phyloP scores from a whole-genome alignment of 2,329 filamentous ascomycete species.

The Fusarium veterinarium region DNA sequence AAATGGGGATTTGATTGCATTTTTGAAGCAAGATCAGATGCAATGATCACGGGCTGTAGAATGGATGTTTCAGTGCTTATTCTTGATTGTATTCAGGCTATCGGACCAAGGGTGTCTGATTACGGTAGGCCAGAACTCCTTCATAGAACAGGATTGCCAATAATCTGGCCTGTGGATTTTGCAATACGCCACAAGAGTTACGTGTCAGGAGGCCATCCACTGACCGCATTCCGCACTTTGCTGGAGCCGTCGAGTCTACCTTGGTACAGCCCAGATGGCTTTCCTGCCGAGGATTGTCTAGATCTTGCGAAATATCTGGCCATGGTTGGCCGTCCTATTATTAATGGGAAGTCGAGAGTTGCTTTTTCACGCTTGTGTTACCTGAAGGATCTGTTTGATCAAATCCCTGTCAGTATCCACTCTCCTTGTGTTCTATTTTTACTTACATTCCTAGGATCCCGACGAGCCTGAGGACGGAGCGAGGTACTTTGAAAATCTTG shows the following conservation, averaged over 20 bases:
- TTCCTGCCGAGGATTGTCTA: neutral
- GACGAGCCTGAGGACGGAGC: neutral
- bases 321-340: too few relatives aligned
- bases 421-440: too few relatives aligned
- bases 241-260: neutral
- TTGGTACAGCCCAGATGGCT: neutral
- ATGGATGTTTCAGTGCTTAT: neutral
- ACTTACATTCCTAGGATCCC: neutral
- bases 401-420: too few relatives aligned
- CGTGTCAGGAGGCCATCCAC: constrained; percentile 2
- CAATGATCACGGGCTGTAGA: neutral
- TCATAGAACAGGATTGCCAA: neutral
- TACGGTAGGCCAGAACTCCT: neutral
- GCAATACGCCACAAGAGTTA: neutral
- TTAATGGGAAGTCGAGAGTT: too few relatives aligned
- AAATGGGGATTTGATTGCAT: neutral
- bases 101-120: neutral
- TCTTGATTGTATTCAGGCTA: neutral
- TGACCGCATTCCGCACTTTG: neutral
- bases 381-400: too few relatives aligned
- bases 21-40: neutral
- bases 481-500: neutral
- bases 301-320: neutral
- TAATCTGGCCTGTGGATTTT: neutral
- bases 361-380: too few relatives aligned